phyloP scores from a whole-genome alignment of 805 yeast species.

The Barnettozyma salicaria region DNA sequence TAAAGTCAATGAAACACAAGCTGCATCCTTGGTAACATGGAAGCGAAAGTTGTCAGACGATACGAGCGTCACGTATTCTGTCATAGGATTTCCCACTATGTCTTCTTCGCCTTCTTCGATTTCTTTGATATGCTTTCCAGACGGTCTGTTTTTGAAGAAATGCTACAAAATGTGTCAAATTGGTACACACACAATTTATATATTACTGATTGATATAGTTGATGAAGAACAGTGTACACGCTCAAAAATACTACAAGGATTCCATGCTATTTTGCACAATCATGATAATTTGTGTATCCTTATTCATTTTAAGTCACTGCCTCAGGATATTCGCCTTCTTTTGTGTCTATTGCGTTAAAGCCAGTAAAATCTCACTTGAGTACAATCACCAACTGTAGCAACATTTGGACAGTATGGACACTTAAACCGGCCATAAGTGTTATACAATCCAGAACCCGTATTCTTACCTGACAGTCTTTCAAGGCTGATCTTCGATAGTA shows the following conservation, averaged over 20 bases:
- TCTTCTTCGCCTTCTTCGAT: too few relatives aligned
- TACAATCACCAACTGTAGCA: slow-evolving; percentile 36
- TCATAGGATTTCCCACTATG: slow-evolving; percentile 7
- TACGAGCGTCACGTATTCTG: slow-evolving; percentile 52
- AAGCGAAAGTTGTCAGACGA: slow-evolving; percentile 68
- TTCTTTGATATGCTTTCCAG: too few relatives aligned
- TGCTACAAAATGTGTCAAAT: too few relatives aligned
- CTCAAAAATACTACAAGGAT: too few relatives aligned
- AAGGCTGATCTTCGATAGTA: slow-evolving; percentile 50
- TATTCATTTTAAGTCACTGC: background rate
- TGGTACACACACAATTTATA: too few relatives aligned
- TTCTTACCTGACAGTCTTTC: slow-evolving; percentile 33
- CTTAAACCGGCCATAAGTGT: slow-evolving; percentile 44
- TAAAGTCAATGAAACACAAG: slow-evolving; percentile 62
- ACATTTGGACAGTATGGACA: slow-evolving; percentile 69
- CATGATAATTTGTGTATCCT: too few relatives aligned
- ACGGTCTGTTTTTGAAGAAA: too few relatives aligned
- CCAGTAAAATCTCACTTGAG: slow-evolving; percentile 36
- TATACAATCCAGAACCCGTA: background rate
- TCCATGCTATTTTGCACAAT: too few relatives aligned
- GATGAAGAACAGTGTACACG: too few relatives aligned
- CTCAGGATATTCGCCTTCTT: slow-evolving; percentile 1
- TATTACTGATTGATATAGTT: too few relatives aligned
- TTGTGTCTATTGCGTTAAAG: background rate
- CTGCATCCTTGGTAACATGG: slow-evolving; percentile 64